Base-by-base conservation (phyloP, 257 asterid species). In the Fraxinus americana region DNA sequence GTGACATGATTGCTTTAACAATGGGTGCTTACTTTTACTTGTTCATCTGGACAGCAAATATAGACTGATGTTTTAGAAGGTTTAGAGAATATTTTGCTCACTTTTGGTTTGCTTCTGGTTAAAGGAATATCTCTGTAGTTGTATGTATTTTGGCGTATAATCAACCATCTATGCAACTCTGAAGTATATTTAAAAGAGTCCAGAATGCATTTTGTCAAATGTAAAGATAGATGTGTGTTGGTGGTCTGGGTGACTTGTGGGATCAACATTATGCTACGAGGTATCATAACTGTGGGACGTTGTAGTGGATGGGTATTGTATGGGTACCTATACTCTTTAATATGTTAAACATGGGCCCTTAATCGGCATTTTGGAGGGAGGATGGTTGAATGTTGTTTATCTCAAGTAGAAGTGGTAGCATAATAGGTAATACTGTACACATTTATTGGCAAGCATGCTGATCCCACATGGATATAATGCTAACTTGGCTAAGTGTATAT, bases 401-500 rank as follows among this genome's bases (percentile, higher is more conserved):
- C 27, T n/a, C 14, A 57, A 57, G 11, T 57, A 57, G 67, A 3
- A n/a, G 65, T 50, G 27, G 29, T 57, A 23, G 29, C 25, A 23
- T 21, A 7, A n/a, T 57, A 57, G 30, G 57, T n/a, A n/a, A 7
- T 23, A 6, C 4, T 19, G 1, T 57, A n/a, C 4, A 63, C 27
- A 29, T 30, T 36, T 72, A 41, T 79, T 61, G 16, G 11, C 73
- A 32, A 25, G 68, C 32, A 32, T 34, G 38, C 8, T n/a, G 48
- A 72, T n/a, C 17, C n/a, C 36, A 5, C 19, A 45, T 59, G 17
- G 36, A 34, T 54, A n/a, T 73, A 59, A 61, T 23, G 10, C 59
- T n/a, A 45, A 61, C 66, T 9, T 74, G 9, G 71, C 41, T 7
- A 1, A 74, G 57, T 74, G 61, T 35, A 27, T 65, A 39, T 79